These are phyloP conservation scores for Aspergillus tanneri DNA, from an alignment of 2,329 filamentous ascomycete species.

Conservation along the genomic window DNA sequence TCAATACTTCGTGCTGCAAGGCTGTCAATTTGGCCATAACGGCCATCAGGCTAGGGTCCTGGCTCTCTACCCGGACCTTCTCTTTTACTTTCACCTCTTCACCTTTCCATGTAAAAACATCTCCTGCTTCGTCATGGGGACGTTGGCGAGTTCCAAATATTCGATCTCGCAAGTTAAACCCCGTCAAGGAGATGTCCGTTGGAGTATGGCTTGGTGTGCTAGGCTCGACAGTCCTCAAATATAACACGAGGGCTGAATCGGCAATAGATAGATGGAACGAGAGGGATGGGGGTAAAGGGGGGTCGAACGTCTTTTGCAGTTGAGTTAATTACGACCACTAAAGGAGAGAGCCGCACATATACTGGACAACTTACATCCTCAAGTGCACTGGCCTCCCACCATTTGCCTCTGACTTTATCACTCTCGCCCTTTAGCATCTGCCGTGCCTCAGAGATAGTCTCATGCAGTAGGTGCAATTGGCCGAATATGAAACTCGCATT, in stretches of 20 bases:
- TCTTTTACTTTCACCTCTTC: slow-evolving; percentile 81
- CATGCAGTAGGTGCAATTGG: slow-evolving; percentile 58
- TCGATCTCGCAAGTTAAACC: slow-evolving; percentile 59
- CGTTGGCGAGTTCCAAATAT: slow-evolving; percentile 54
- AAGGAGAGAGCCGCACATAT: not conserved
- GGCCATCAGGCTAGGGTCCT: slow-evolving; percentile 81
- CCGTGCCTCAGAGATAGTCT: slow-evolving; percentile 62
- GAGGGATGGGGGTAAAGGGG: slow-evolving; percentile 64
- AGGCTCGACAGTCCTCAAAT: slow-evolving; percentile 68
- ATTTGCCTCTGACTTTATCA: slow-evolving; percentile 51
- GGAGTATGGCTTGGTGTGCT: slow-evolving; percentile 57
- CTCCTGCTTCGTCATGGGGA: slow-evolving; percentile 77
- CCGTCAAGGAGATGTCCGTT: slow-evolving; percentile 62
- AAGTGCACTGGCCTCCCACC: slow-evolving; percentile 57
- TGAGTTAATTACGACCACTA: not conserved
- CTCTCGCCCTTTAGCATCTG: slow-evolving; percentile 57
- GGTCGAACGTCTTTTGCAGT: slow-evolving; percentile 55
- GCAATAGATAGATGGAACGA: slow-evolving; percentile 70
- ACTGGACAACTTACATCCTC: slow-evolving; percentile 53
- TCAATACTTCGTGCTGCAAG: slow-evolving; percentile 68
- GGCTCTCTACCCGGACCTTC: slow-evolving; percentile 84
- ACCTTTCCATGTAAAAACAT: slow-evolving; percentile 67
- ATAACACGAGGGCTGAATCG: slow-evolving; percentile 68
- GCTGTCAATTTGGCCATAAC: slow-evolving; percentile 80
- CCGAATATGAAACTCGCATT: slow-evolving; percentile 59